A percentile compares a stretch with the other conserved stretches of the same genome.
These are phyloP conservation scores for Diaporthe ampelina DNA, from an alignment of 2,329 filamentous ascomycete species.

Conservation along the genomic window DNA sequence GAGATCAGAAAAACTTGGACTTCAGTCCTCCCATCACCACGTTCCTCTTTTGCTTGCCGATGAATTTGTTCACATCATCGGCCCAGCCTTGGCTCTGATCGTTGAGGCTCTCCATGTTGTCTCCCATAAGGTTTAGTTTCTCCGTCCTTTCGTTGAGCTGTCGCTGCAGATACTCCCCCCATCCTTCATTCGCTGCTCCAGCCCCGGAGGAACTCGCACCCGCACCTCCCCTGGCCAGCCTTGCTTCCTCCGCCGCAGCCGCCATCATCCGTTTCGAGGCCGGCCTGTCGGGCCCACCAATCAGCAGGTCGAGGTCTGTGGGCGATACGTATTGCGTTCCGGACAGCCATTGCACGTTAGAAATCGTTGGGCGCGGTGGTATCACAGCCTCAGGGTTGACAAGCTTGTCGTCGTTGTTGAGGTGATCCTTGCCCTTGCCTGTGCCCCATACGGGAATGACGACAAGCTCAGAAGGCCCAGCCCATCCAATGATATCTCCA, in stretches of 20 bases:
- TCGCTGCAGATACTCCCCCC: conserved; percentile 85
- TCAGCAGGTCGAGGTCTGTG: conserved; percentile 88
- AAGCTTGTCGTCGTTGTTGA: conserved; percentile 76
- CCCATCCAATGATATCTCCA: conserved; percentile 90
- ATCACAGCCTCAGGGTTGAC: conserved; percentile 81
- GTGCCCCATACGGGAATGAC: conserved; percentile 89
- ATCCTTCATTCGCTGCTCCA: conserved; percentile 65
- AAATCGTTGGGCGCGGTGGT: conserved; percentile 91
- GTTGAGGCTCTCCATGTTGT: conserved; percentile 86
- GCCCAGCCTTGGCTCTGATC: conserved; percentile 87
- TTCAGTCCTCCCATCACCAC: conserved; percentile 79
- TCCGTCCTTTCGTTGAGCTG: conserved; percentile 94
- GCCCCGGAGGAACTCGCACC: conserved; percentile 47
- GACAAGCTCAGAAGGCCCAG: conserved; percentile 86
- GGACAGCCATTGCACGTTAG: conserved; percentile 95
- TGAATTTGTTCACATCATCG: conserved; percentile 88
- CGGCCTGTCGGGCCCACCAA: conserved; percentile 89
- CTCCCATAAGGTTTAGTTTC: conserved; percentile 84
- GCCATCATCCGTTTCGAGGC: conserved; percentile 90
- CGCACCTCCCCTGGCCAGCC: conserved; percentile 61
- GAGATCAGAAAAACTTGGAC: conserved; percentile 64
- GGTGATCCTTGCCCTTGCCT: conserved; percentile 69
- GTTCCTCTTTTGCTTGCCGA: conserved; percentile 88
- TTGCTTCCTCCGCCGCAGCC: conserved; percentile 81
- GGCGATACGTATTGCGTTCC: conserved; percentile 93